Conservation (phyloP, 2,329 filamentous ascomycete genomes). For the Chaetomium globosum region DNA sequence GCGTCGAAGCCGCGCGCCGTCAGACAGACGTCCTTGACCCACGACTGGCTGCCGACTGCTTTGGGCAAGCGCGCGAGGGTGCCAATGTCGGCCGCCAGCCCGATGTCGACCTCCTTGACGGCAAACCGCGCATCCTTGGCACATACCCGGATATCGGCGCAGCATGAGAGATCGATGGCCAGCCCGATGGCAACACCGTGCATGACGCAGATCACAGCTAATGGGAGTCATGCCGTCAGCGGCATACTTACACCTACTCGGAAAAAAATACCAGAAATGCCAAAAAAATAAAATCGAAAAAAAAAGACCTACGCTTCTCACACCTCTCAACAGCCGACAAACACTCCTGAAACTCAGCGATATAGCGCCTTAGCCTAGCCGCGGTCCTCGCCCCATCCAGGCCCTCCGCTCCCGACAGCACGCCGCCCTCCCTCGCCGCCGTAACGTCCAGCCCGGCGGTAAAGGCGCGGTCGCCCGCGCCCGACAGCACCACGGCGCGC, state of each 20-base stretch:
- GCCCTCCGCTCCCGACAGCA: slow-evolving; percentile 43
- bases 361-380: slow-evolving; percentile 63
- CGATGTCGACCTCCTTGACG: slow-evolving; percentile 83
- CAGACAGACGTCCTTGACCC: slow-evolving; percentile 78
- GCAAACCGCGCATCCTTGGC: slow-evolving; percentile 62
- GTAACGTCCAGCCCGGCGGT: slow-evolving; percentile 83
- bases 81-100: slow-evolving; percentile 77
- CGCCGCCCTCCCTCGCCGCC: slow-evolving; percentile 60
- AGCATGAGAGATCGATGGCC: slow-evolving; percentile 72
- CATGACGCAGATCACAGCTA: slow-evolving; percentile 78
- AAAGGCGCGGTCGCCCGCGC: slow-evolving; percentile 81
- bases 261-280: background rate
- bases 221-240: background rate
- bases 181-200: slow-evolving; percentile 79
- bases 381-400: slow-evolving; percentile 68
- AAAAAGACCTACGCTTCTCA: slow-evolving; percentile 69
- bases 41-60: slow-evolving; percentile 68
- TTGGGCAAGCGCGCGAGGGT: slow-evolving; percentile 74
- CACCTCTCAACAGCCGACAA: slow-evolving; percentile 79
- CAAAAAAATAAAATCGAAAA: background rate
- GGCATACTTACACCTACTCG: background rate
- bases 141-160: slow-evolving; percentile 71
- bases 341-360: slow-evolving; percentile 78
- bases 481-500: slow-evolving; percentile 77
- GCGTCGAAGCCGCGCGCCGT: slow-evolving; percentile 70